Conservation (phyloP, 176 grass and related monocot species). For the Oryza coarctata region DNA sequence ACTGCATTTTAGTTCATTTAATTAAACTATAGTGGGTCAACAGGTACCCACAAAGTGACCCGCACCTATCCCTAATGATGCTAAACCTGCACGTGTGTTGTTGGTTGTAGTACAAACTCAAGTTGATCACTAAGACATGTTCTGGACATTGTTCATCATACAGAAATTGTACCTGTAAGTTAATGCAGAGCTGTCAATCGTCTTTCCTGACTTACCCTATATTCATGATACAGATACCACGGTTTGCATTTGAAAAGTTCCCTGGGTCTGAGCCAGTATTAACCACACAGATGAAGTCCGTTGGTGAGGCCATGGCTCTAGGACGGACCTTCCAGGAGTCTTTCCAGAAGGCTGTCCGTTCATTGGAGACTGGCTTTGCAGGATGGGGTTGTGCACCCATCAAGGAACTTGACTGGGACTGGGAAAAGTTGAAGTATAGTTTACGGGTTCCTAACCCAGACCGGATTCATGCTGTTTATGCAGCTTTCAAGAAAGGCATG, state of each 20-base stretch:
- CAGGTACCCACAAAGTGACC: background rate
- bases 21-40: background rate
- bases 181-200: background rate
- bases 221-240: conserved; percentile 77
- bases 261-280: conserved; percentile 88
- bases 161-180: background rate
- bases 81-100: conserved; percentile 1
- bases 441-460: conserved; percentile 88
- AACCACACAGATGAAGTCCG: conserved; percentile 99
- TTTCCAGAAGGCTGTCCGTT: conserved; percentile 95
- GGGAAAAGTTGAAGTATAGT: conserved; percentile 93
- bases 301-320: conserved; percentile 93
- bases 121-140: background rate
- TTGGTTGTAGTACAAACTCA: background rate
- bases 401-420: conserved; percentile 95
- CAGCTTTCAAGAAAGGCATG: conserved; percentile 95
- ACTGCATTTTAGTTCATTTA: background rate
- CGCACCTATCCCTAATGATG: background rate
- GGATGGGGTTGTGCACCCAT: conserved; percentile 92
- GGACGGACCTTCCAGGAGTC: conserved; percentile 97
- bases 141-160: background rate
- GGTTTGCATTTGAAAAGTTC: conserved; percentile 99
- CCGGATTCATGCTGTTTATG: conserved; percentile 91
- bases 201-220: conserved; percentile 24
- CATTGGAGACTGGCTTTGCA: conserved; percentile 84